Conservation (phyloP, 192 early-diverging fungal genomes). For the Coemansia sp. region DNA sequence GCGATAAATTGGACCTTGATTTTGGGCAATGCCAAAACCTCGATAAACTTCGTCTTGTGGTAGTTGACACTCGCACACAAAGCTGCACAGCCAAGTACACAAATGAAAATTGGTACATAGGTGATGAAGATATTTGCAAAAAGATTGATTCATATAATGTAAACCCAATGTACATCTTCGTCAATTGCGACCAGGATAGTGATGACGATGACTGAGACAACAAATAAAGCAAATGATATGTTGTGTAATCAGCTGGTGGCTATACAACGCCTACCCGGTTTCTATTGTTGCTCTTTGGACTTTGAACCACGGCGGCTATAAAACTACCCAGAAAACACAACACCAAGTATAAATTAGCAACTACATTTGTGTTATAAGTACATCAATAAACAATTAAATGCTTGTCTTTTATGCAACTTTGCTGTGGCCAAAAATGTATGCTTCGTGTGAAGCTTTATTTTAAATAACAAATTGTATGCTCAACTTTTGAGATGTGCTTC, state of each 20-base stretch:
- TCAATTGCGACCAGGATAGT: background rate
- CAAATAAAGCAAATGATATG: no score
- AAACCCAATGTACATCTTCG: background rate
- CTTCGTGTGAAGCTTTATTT: no score
- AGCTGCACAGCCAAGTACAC: slow-evolving; percentile 25
- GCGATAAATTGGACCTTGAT: slow-evolving; percentile 5
- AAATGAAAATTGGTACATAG: slow-evolving; percentile 4
- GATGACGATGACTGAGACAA: no score
- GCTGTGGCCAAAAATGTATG: background rate
- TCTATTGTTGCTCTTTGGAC: no score
- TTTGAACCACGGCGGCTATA: no score
- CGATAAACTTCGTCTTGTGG: slow-evolving; percentile 27
- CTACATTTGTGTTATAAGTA: no score
- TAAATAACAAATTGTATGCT: no score
- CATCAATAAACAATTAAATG: background rate
- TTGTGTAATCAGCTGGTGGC: no score
- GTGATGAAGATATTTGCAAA: background rate
- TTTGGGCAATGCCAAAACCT: slow-evolving; percentile 34
- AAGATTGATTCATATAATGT: background rate
- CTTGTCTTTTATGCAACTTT: background rate
- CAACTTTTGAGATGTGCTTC: no score
- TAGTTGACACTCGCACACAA: slow-evolving; percentile 20
- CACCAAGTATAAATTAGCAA: no score
- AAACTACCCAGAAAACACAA: no score
- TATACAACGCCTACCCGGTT: no score